Base-by-base conservation (phyloP, 2,329 filamentous ascomycete species). In the Eurotiales sp. region DNA sequence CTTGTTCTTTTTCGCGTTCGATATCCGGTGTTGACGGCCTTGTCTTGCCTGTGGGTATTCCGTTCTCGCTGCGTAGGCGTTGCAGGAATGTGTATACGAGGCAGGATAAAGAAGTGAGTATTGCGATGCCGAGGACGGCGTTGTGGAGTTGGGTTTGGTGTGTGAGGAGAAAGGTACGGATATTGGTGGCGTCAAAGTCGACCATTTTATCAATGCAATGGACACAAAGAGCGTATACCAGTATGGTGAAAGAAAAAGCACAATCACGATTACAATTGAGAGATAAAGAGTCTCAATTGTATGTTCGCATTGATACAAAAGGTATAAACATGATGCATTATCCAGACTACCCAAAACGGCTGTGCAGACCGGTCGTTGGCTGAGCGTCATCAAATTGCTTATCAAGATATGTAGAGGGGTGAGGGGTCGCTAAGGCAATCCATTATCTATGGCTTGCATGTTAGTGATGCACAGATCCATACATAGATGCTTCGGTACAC, bases 1-100 rank as follows among this genome's bases (percentile, higher is more conserved):
- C n/a, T n/a, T n/a, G n/a, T n/a, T n/a, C n/a, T 15, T 41, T 52
- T 21, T 49, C 68, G 54, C 77, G 78, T 58, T 81, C 75, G 7
- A 72, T 65, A 58, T 77, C 72, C 2, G 76, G 72, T 1, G 72
- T 62, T 3, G 57, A 59, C 14, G 59, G 54, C 50, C 59, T 61
- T 11, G 52, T 30, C 3, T 50, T 32, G 36, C 21, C n/a, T 17
- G n/a, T n/a, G n/a, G n/a, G 22, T 14, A 10, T 15, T 22, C 8
- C 14, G 12, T 23, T 37, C 17, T 17, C 37, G 30, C 48, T 17
- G 39, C 60, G 65, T 43, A 68, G 60, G 51, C 61, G 65, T n/a
- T 58, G 59, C 1, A 64, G 56, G 3, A 64, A 27, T 12, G 60
- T 53, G 7, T 61, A 42, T 11, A 58, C 37, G 42, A 65, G 46